Conservation (phyloP, 148 eudicot genomes). For the Polygonum maritimum region DNA sequence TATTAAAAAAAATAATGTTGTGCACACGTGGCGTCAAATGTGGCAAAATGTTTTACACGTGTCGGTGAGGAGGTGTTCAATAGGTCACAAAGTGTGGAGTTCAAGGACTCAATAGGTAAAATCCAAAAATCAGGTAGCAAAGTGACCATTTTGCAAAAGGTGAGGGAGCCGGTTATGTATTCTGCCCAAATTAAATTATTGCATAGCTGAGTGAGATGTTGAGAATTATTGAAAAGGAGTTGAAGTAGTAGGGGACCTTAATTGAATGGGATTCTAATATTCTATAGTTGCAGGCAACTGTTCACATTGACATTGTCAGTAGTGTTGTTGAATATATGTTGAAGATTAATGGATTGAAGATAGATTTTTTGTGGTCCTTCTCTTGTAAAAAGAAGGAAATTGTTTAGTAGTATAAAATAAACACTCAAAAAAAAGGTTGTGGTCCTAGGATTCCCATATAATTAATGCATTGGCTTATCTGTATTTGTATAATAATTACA, state of each 20-base stretch:
- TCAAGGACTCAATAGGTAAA: too few species aligned
- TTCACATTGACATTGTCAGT: constrained; percentile 3
- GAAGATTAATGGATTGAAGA: background rate
- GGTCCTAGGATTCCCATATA: background rate
- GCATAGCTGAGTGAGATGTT: too few species aligned
- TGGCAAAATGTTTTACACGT: too few species aligned
- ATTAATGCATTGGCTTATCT: background rate
- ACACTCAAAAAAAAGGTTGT: background rate
- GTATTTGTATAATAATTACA: background rate
- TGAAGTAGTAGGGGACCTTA: background rate
- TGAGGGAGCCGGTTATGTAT: too few species aligned
- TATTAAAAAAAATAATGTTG: too few species aligned
- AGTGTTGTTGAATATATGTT: background rate
- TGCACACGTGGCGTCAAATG: too few species aligned
- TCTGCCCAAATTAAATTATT: too few species aligned
- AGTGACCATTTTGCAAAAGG: too few species aligned
- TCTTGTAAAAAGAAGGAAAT: background rate
- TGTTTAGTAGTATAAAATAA: background rate
- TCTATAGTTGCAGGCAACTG: background rate
- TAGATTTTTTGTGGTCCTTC: constrained; percentile 1
- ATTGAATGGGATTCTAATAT: background rate
- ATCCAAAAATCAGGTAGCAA: too few species aligned
- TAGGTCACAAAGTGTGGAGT: too few species aligned
- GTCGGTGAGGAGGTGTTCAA: too few species aligned
- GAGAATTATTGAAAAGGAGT: background rate